Conservation (phyloP, 192 early-diverging fungal species). For the Coemansia sp. region DNA sequence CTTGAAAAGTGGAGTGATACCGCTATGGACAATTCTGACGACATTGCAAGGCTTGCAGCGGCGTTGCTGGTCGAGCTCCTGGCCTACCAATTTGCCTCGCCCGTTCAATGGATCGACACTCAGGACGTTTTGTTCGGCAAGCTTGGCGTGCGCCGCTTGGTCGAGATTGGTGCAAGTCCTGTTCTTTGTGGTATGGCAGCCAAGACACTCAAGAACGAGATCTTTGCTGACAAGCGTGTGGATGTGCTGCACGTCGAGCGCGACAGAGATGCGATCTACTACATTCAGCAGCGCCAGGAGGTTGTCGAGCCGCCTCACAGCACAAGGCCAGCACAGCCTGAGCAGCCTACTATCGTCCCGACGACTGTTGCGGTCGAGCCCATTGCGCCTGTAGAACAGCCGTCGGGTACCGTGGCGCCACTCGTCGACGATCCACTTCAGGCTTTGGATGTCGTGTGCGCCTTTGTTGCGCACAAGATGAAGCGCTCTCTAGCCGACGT, state of each 20-base stretch:
- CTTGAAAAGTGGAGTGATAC: constrained; percentile 67
- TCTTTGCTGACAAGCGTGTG: neutral
- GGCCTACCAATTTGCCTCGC: constrained; percentile 90
- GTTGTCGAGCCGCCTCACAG: neutral
- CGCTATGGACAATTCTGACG: constrained; percentile 57
- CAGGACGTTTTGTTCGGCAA: constrained; percentile 80
- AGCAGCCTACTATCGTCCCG: constrained; percentile 8
- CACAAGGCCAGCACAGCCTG: neutral
- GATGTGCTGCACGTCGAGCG: constrained; percentile 18
- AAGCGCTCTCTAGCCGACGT: constrained; percentile 82
- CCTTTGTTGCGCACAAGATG: constrained; percentile 83
- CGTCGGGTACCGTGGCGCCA: constrained; percentile 29
- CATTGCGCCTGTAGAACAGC: no score
- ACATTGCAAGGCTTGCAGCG: constrained; percentile 71
- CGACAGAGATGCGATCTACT: constrained; percentile 24
- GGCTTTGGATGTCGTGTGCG: constrained; percentile 75
- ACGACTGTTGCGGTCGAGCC: constrained; percentile 53
- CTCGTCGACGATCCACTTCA: constrained; percentile 73
- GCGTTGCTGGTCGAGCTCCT: constrained; percentile 83
- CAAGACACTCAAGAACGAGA: constrained; percentile 38
- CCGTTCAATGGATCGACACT: constrained; percentile 95
- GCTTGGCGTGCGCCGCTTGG: constrained; percentile 75
- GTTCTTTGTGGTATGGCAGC: constrained; percentile 86
- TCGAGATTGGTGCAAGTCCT: constrained; percentile 86
- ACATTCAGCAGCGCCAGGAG: neutral